Base-by-base conservation (phyloP, 75 land plant genomes). In the Selaginella moellendorffii region DNA sequence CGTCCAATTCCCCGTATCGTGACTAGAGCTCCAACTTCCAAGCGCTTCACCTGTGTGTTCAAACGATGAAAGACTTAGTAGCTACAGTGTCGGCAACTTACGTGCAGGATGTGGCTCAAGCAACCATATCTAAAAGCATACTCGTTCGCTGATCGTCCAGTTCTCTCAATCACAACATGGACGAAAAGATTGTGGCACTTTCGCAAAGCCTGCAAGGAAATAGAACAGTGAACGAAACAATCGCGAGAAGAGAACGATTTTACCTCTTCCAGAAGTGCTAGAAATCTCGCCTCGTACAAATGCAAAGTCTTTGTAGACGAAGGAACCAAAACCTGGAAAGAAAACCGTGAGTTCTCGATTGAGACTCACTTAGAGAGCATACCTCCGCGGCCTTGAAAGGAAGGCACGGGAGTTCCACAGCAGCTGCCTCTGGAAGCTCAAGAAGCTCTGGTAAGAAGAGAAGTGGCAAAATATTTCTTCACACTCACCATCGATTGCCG, bases 261-360 rank as follows among this genome's bases (percentile, higher is more conserved):
- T 71, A 88, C 95, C 95, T 88, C 90, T 20, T 88, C 90, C 20
- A 88, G 75, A 25, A 88, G 66, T 30, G 95, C 78, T 23, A 88
- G 53, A 72, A 71, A 88, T 60, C 86, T 82, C 10, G 95, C 95
- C 76, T 88, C 95, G 27, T 88, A 88, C 42, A 88, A 71, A 76
- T 88, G 95, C 51, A 88, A 74, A 24, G 78, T 80, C 54, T 81
- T 88, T 0, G 67, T 73, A 54, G 88, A 83, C 19, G 90, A 83
- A 31, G 95, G 95, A 69, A 88, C 71, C 63, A 88, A 77, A 25
- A 85, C 86, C 95, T 88, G 66, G 2, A 63, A 30, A 27, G 0
- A 22, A 30, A 63, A 20, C 12, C 29, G 30, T 62, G 8, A 23
- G 9, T 19, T 62, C 64, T 26, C 30, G 5, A 8, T 18, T 27